phyloP scores from a whole-genome alignment of 1,139 yeast genomes.

The Yamadazyma diddensiae region DNA sequence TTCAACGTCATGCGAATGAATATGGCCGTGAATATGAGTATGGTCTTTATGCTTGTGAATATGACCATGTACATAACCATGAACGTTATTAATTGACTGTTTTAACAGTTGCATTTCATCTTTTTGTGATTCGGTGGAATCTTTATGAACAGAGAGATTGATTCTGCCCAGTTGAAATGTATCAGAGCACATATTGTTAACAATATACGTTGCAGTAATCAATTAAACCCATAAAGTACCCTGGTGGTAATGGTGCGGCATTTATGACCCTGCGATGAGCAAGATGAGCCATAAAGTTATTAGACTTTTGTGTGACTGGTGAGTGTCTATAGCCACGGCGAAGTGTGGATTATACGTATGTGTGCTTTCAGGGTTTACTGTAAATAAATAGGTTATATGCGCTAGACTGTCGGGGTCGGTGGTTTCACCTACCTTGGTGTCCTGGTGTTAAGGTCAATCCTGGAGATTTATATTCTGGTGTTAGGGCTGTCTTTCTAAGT shows the following conservation, averaged over 20 bases:
- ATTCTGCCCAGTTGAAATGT: neutral
- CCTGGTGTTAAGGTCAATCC: too few relatives aligned
- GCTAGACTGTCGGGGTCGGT: too few relatives aligned
- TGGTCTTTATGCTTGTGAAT: slow-evolving; percentile 63
- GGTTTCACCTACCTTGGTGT: too few relatives aligned
- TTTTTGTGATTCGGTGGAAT: neutral
- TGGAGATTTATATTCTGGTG: too few relatives aligned
- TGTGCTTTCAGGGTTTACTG: too few relatives aligned
- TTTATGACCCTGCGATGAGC: too few relatives aligned
- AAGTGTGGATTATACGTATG: neutral
- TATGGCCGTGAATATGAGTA: slow-evolving; percentile 68
- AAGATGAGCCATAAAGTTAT: too few relatives aligned
- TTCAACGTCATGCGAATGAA: slow-evolving; percentile 45
- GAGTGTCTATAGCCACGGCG: too few relatives aligned
- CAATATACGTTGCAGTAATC: too few relatives aligned
- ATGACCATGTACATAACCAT: slow-evolving; percentile 67
- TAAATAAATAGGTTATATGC: too few relatives aligned
- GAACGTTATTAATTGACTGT: slow-evolving; percentile 14
- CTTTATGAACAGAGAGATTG: slow-evolving; percentile 3
- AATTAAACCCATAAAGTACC: neutral
- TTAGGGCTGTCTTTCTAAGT: too few relatives aligned
- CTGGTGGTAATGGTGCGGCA: neutral
- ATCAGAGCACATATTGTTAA: neutral
- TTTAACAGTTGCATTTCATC: slow-evolving; percentile 1
- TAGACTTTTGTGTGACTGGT: too few relatives aligned